phyloP scores from a whole-genome alignment of 179 eudicot genomes.

The Gypsophila paniculata region DNA sequence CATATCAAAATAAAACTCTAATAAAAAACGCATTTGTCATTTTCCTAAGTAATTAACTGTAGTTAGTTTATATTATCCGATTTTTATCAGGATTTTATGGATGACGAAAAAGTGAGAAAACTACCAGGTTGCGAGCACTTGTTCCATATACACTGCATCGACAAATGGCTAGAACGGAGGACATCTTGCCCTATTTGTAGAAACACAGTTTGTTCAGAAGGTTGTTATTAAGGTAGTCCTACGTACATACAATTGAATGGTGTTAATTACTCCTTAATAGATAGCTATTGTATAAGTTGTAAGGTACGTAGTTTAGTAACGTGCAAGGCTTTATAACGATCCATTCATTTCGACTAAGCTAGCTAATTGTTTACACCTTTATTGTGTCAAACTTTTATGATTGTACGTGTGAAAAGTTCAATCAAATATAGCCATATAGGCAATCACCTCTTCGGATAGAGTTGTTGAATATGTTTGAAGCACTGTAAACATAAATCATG shows the following conservation, averaged over 20 bases:
- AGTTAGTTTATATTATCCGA: background rate
- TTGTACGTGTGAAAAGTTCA: too few relatives aligned
- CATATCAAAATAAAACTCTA: too few relatives aligned
- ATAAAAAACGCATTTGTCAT: too few relatives aligned
- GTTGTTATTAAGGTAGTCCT: background rate
- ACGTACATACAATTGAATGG: background rate
- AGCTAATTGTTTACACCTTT: too few relatives aligned
- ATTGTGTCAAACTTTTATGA: too few relatives aligned
- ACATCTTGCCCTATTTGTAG: conserved; percentile 74
- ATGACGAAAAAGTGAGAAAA: conserved; percentile 47
- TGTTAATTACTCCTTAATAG: background rate
- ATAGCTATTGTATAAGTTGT: too few relatives aligned
- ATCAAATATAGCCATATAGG: too few relatives aligned
- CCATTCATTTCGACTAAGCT: too few relatives aligned
- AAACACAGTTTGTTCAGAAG: conserved; percentile 23
- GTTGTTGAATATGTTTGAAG: too few relatives aligned
- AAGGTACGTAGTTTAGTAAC: background rate
- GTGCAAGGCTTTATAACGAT: background rate
- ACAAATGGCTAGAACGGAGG: conserved; percentile 59
- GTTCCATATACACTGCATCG: conserved; percentile 60
- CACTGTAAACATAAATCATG: too few relatives aligned
- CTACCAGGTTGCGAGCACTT: conserved; percentile 56
- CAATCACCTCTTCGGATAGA: too few relatives aligned
- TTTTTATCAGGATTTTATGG: conserved; percentile 41
- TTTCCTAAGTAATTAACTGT: too few relatives aligned